A percentile compares a stretch with the other conserved stretches of the same genome.
Conservation (phyloP, 805 yeast species). For the Nakazawaea molendinolei region DNA sequence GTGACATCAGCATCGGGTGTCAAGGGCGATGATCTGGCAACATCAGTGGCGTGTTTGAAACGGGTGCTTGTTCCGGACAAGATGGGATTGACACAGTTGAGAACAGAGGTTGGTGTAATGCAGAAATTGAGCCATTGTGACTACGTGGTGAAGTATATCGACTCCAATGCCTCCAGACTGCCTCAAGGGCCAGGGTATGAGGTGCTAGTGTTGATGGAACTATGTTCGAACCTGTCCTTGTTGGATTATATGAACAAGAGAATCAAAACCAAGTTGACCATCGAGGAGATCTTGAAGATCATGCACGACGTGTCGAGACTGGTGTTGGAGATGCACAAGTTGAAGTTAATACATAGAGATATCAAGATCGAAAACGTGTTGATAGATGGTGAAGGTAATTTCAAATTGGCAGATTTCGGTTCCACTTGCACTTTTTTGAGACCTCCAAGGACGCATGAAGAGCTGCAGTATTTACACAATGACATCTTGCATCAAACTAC, state of each 20-base stretch:
- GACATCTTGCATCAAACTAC: conserved; percentile 90
- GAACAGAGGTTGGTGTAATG: conserved; percentile 80
- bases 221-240: conserved; percentile 80
- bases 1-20: conserved; percentile 41
- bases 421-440: conserved; percentile 67
- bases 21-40: conserved; percentile 23
- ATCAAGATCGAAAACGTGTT: conserved; percentile 91
- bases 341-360: conserved; percentile 82
- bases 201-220: conserved; percentile 88
- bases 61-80: conserved; percentile 71
- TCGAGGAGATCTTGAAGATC: conserved; percentile 72
- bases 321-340: conserved; percentile 76
- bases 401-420: conserved; percentile 91
- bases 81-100: conserved; percentile 52
- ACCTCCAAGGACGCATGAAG: conserved; percentile 71
- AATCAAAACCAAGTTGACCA: conserved; percentile 69
- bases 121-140: conserved; percentile 48
- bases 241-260: conserved; percentile 88
- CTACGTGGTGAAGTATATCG: conserved; percentile 62
- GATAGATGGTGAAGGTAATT: conserved; percentile 60
- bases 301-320: conserved; percentile 79
- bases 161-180: conserved; percentile 67
- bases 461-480: conserved; percentile 69
- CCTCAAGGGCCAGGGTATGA: conserved; percentile 58
- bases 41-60: conserved; percentile 53